phyloP scores from a whole-genome alignment of 192 early-diverging fungal genomes.

The Mortierella alpina region DNA sequence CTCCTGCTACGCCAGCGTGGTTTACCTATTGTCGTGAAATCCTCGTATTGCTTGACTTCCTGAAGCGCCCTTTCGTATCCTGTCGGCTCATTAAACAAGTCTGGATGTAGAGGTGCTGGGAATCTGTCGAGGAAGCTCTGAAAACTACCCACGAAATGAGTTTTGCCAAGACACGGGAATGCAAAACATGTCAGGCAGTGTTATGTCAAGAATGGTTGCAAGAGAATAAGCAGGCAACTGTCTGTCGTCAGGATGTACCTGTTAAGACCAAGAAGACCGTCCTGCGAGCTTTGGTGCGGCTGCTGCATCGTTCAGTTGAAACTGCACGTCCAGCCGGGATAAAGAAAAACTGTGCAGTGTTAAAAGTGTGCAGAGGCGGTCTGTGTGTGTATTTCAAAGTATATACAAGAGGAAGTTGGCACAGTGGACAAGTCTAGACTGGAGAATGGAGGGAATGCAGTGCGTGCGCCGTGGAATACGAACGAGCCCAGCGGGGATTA shows the following conservation, averaged over 20 bases:
- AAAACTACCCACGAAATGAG: slow-evolving; percentile 11
- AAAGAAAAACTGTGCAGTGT: not conserved
- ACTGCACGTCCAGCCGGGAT: not conserved
- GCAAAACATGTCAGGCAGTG: no score
- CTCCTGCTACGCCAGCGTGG: not conserved
- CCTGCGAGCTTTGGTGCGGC: slow-evolving; percentile 25
- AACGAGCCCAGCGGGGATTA: not conserved
- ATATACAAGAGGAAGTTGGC: not conserved
- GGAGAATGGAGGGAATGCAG: not conserved
- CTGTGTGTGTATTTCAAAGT: not conserved
- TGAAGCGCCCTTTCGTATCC: slow-evolving; percentile 62
- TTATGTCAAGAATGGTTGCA: no score
- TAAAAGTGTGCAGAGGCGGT: not conserved
- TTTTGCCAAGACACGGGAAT: not conserved
- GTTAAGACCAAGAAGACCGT: slow-evolving; percentile 35
- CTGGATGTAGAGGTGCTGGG: slow-evolving; percentile 43
- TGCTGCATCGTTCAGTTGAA: not conserved
- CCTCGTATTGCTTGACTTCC: slow-evolving; percentile 69
- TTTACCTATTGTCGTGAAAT: slow-evolving; percentile 76
- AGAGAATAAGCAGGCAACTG: not conserved
- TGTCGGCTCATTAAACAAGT: slow-evolving; percentile 52
- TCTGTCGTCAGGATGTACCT: slow-evolving; percentile 16
- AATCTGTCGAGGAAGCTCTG: slow-evolving; percentile 52
- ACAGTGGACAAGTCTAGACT: not conserved
- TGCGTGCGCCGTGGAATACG: slow-evolving; percentile 2